Conservation (phyloP, 768 basidiomycete genomes). For the Tulasnella sp. region DNA sequence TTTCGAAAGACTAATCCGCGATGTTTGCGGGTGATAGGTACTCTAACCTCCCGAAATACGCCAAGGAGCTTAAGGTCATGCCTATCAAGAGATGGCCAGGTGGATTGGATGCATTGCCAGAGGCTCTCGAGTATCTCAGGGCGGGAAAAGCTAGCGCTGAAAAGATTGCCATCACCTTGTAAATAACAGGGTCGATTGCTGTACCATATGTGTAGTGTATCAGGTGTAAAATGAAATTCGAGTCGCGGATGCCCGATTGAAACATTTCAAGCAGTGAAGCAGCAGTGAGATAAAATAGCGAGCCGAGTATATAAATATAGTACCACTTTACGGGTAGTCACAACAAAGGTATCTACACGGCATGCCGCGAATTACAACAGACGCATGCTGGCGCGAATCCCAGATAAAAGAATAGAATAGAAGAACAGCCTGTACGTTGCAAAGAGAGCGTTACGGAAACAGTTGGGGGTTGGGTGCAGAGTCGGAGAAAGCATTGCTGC, state of each 20-base stretch:
- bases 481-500: background rate
- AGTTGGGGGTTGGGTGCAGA: background rate
- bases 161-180: conserved; percentile 23
- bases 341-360: background rate
- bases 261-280: background rate
- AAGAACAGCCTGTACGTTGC: background rate
- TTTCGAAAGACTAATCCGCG: background rate
- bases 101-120: conserved; percentile 28
- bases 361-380: background rate
- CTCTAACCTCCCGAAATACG: background rate
- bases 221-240: background rate
- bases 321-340: background rate
- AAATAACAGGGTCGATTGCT: background rate
- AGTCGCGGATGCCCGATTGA: background rate
- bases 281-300: background rate
- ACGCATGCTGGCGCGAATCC: background rate
- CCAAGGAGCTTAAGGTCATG: conserved; percentile 6
- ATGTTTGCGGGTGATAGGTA: background rate
- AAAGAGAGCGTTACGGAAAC: background rate
- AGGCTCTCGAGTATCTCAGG: conserved; percentile 29
- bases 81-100: conserved; percentile 20
- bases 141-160: conserved; percentile 29
- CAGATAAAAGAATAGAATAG: background rate
- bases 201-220: background rate
- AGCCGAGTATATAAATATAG: background rate